These are phyloP conservation scores for Penicillium paxilli DNA, from an alignment of 495 filamentous ascomycete genomes.

Conservation along the genomic window DNA sequence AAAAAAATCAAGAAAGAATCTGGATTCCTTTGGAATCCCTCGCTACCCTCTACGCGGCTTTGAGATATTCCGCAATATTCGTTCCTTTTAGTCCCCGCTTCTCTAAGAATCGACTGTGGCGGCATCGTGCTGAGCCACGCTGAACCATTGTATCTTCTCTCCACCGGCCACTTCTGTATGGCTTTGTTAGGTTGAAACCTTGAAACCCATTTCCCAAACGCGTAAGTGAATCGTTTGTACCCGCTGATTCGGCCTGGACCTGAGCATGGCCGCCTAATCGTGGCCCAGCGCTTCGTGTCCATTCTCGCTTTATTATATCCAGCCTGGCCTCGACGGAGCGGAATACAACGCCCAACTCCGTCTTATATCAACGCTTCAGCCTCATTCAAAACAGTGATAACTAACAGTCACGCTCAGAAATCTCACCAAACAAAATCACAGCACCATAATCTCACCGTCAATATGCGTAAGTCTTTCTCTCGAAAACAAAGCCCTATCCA, in stretches of 20 bases:
- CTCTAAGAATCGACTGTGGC: constrained; percentile 1
- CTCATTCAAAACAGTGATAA: neutral
- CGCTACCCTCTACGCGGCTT: neutral
- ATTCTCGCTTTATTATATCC: neutral
- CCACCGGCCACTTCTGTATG: neutral
- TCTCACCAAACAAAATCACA: neutral
- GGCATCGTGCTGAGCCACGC: neutral
- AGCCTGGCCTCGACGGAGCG: neutral
- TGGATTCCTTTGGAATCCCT: neutral
- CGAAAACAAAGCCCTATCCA: too few relatives aligned
- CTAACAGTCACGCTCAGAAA: neutral
- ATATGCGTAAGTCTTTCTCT: constrained; percentile 1
- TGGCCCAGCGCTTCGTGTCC: neutral
- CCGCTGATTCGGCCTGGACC: neutral
- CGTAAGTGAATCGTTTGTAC: neutral
- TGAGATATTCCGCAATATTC: too few relatives aligned
- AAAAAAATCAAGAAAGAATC: neutral
- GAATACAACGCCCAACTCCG: neutral
- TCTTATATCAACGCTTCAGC: neutral
- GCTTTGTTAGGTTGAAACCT: neutral
- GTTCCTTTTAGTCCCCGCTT: neutral
- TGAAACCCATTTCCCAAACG: neutral
- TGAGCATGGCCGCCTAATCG: neutral
- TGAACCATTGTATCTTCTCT: neutral
- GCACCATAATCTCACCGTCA: neutral